These are phyloP conservation scores for Letharia columbiana DNA, from an alignment of 495 filamentous ascomycete species.

Conservation along the genomic window DNA sequence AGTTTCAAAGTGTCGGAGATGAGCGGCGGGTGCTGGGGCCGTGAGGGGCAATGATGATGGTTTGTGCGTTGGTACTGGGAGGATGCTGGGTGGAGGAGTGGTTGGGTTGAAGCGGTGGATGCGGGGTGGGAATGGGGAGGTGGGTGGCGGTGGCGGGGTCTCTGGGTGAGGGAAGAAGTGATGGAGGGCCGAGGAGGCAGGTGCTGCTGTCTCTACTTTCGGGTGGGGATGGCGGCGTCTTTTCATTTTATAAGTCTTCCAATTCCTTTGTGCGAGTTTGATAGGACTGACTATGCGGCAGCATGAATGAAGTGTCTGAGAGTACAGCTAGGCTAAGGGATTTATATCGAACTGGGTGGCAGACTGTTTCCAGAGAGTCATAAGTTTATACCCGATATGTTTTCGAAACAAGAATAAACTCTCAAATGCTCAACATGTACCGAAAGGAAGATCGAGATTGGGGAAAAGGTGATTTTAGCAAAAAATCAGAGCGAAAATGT, in stretches of 20 bases:
- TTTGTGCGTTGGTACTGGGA: slow-evolving; percentile 14
- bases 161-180: slow-evolving; percentile 24
- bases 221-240: slow-evolving; percentile 17
- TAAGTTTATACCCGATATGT: background rate
- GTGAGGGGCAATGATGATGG: slow-evolving; percentile 21
- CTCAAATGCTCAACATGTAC: background rate
- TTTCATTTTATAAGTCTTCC: slow-evolving; percentile 29
- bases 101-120: slow-evolving; percentile 13
- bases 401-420: background rate
- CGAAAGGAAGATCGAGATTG: background rate
- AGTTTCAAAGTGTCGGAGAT: slow-evolving; percentile 26
- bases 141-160: slow-evolving; percentile 3
- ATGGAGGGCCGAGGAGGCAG: slow-evolving; percentile 18
- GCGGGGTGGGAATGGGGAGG: slow-evolving; percentile 2
- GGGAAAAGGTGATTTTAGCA: background rate
- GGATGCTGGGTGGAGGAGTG: slow-evolving; percentile 17
- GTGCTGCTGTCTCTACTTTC: slow-evolving; percentile 18
- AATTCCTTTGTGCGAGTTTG: background rate
- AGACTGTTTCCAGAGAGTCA: background rate
- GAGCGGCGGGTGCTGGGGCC: slow-evolving; percentile 18
- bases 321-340: background rate
- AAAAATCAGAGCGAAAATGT: background rate
- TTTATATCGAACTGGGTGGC: background rate
- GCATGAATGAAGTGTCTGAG: background rate
- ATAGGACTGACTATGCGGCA: slow-evolving; percentile 13